These are phyloP conservation scores for Oryza coarctata DNA, from an alignment of 176 grass and related monocot species.

Conservation along the genomic window DNA sequence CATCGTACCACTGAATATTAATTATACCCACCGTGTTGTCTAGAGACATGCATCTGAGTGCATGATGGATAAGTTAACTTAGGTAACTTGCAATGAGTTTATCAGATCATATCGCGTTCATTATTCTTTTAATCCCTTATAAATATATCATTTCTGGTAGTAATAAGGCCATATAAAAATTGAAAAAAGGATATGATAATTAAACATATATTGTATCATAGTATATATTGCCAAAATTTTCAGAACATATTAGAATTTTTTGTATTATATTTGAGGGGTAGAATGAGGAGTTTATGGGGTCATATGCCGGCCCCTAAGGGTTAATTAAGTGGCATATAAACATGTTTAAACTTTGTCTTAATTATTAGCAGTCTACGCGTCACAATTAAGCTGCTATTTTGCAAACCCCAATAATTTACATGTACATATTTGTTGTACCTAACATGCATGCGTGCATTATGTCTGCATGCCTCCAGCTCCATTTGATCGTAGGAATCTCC, in stretches of 20 bases:
- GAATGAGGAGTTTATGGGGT: background rate
- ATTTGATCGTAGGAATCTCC: background rate
- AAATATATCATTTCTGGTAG: too few relatives aligned
- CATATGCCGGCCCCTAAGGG: background rate
- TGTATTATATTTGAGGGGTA: background rate
- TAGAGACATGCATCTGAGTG: too few relatives aligned
- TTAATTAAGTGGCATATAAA: background rate
- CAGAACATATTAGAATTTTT: background rate
- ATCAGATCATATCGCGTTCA: too few relatives aligned
- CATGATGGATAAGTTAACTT: too few relatives aligned
- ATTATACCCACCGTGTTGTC: too few relatives aligned
- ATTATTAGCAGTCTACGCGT: background rate
- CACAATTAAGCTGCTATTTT: background rate
- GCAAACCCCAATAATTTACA: background rate
- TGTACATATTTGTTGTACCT: constrained; percentile 30
- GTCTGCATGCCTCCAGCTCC: constrained; percentile 3
- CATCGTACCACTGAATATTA: too few relatives aligned
- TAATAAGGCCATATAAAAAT: too few relatives aligned
- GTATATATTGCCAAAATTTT: too few relatives aligned
- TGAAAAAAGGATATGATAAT: too few relatives aligned
- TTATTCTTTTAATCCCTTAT: too few relatives aligned
- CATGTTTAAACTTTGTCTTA: background rate
- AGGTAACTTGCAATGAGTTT: too few relatives aligned
- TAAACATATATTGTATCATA: too few relatives aligned
- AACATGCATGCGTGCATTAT: constrained; percentile 12